Evolutionary conservation across 805 yeast species (phyloP), one percentile per base, ranked within the genome.

Genomic region (Ogataea naganishii): DNA sequence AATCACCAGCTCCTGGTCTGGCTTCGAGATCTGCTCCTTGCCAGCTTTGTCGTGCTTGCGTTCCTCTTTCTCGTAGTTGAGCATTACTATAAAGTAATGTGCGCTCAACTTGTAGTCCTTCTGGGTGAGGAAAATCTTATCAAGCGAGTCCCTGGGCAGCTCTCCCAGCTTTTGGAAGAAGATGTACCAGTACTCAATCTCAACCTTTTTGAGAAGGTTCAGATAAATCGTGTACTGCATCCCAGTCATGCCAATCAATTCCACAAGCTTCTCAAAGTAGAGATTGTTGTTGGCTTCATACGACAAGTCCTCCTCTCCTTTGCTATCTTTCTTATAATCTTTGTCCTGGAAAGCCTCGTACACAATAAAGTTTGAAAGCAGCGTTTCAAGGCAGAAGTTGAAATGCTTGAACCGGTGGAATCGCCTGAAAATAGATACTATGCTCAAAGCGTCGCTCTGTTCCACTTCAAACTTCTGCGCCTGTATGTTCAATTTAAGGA

Each of bases 131-230:
- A 50, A 42, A 11, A 69, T 54, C 18, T 62, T 45, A 21, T 62
- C 49, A 27, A 60, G 51, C 62, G 69, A 60, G 14, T 57, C 56
- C 11, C 67, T 53, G 3, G 77, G 78, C 0, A 64, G 58, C 20
- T 59, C 56, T 3, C 55, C 44, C 15, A 66, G 45, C 15, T 59
- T 51, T 4, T 46, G 38, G 41, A 72, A 72, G 33, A 70, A 69
- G n/a, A 45, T 47, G 4, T 50, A 30, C 79, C 79, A 72, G 37
- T 64, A 64, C 18, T 58, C 62, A 18, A 62, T 60, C 45, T 72
- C 79, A 15, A 71, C 69, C 35, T 72, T 72, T 33, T 75, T 57
- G 38, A 72, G 54, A 45, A 75, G 66, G 36, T 66, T 70, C 26
- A 71, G 56, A 31, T 62, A 64, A n/a, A 72, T 60, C 4, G 54